A percentile compares a stretch with the other conserved stretches of the same genome.
Evolutionary conservation across 2,329 filamentous ascomycete genomes (phyloP).

Genomic region (Tolypocladium pustulatum): DNA sequence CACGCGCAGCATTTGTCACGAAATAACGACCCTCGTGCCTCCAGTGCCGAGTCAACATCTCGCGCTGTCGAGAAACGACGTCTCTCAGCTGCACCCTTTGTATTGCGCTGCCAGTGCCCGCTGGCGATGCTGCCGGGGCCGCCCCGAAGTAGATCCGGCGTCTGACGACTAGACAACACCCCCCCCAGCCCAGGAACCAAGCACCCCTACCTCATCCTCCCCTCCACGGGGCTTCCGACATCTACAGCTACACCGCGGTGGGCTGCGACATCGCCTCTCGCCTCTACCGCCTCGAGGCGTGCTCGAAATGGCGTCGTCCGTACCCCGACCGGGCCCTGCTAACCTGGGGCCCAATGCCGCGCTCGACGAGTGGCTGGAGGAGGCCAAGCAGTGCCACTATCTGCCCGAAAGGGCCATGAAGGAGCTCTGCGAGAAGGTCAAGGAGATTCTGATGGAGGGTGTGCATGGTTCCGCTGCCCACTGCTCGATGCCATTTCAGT

Average conservation of each 20-base stretch:
- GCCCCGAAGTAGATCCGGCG: conserved; percentile 9
- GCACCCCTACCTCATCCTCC: not conserved
- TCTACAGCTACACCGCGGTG: conserved; percentile 11
- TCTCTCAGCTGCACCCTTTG: not conserved
- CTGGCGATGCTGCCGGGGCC: conserved; percentile 1
- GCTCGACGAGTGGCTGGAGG: conserved; percentile 91
- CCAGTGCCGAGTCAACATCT: not conserved
- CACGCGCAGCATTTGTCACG: not conserved
- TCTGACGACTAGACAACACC: not conserved
- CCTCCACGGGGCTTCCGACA: conserved; percentile 6
- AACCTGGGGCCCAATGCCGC: conserved; percentile 74
- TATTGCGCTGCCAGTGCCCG: not conserved
- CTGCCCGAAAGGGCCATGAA: conserved; percentile 96
- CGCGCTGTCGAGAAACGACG: not conserved
- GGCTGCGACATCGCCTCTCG: conserved; percentile 7
- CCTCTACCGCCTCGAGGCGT: conserved; percentile 12
- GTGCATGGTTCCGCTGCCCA: conserved; percentile 8
- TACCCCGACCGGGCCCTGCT: conserved; percentile 86
- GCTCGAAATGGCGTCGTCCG: conserved; percentile 30
- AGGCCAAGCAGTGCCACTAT: conserved; percentile 95
- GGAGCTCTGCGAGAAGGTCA: conserved; percentile 95
- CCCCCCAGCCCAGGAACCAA: not conserved
- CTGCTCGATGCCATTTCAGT: not conserved
- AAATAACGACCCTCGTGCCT: not conserved
- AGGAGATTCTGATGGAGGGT: conserved; percentile 99